Conservation (phyloP, 1,284 basidiomycete species). For the Coniferiporia sulphurascens region DNA sequence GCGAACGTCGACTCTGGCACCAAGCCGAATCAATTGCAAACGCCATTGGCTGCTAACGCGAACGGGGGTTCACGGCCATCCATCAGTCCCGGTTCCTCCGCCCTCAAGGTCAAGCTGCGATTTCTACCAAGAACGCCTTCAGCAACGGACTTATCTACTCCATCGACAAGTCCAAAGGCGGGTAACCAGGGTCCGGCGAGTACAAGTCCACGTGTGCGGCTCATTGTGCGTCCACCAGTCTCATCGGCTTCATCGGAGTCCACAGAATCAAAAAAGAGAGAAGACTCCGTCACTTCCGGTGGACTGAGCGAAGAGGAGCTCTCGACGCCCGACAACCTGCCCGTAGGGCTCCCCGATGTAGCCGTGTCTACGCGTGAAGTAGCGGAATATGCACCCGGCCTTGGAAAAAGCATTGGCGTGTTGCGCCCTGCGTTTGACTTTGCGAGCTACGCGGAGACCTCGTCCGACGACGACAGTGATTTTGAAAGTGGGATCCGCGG, state of each 20-base stretch:
- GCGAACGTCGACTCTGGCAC: background rate
- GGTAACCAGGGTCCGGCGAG: background rate
- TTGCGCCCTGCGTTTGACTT: background rate
- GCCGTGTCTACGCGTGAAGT: background rate
- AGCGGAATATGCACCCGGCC: background rate
- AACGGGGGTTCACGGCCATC: background rate
- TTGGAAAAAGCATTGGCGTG: background rate
- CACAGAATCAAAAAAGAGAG: background rate
- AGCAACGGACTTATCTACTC: background rate
- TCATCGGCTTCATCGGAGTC: background rate
- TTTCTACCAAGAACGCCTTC: background rate
- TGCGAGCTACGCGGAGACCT: background rate
- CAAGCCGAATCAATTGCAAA: background rate
- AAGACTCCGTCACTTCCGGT: background rate
- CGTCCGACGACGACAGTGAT: background rate
- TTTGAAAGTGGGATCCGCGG: background rate
- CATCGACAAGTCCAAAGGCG: background rate
- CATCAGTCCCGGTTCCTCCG: background rate
- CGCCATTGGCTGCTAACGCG: background rate
- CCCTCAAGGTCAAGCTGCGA: background rate
- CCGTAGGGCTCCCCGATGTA: background rate
- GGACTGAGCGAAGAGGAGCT: background rate
- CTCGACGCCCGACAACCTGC: background rate
- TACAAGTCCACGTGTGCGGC: background rate
- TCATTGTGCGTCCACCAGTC: background rate